phyloP scores from a whole-genome alignment of 352 stramenopile genomes.

The Globisporangium cylindrosporum region DNA sequence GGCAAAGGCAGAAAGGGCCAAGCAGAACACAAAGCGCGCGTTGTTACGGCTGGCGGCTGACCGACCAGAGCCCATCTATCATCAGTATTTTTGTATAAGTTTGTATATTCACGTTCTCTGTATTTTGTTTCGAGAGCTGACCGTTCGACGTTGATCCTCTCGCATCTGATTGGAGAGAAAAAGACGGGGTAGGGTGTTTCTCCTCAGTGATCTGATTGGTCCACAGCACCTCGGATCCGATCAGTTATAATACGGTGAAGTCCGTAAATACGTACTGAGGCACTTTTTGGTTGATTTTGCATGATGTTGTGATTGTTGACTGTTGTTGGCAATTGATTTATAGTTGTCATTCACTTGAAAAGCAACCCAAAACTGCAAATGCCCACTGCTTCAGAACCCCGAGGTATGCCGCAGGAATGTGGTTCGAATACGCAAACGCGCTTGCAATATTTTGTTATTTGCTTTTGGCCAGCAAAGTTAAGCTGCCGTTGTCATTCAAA shows the following conservation, averaged over 20 bases:
- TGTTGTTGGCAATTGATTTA: no score
- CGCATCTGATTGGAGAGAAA: background rate
- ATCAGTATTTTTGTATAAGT: background rate
- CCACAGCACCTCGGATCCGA: background rate
- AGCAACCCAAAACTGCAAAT: no score
- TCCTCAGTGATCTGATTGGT: background rate
- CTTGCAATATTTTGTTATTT: no score
- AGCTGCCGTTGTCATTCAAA: background rate
- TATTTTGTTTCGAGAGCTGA: constrained; percentile 3
- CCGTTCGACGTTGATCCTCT: constrained; percentile 3
- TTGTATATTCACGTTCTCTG: background rate
- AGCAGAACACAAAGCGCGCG: background rate
- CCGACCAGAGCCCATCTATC: background rate
- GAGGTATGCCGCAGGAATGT: no score
- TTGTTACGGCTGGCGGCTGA: constrained; percentile 3
- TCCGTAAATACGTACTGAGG: background rate
- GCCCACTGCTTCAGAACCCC: no score
- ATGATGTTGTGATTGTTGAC: background rate
- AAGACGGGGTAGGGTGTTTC: background rate
- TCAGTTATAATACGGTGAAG: background rate
- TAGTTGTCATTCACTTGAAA: no score
- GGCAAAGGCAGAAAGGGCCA: background rate
- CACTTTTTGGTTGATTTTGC: background rate
- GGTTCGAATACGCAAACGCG: no score
- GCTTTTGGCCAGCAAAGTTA: no score